Base-by-base conservation (phyloP, 208 protist species). In the Porcisia deanei region DNA sequence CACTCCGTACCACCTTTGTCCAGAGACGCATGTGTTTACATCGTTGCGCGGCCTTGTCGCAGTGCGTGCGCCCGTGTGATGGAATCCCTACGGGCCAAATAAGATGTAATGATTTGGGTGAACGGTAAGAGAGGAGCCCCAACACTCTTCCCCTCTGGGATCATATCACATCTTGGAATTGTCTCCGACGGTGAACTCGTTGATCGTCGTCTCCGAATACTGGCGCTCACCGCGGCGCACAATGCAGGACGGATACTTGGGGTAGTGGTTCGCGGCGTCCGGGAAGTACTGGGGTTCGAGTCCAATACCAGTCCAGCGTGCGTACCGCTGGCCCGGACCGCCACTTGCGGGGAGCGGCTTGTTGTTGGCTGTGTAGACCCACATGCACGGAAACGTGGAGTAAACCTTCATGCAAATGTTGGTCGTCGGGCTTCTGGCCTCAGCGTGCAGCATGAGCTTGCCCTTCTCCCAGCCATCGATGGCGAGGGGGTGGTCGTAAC, bases 301-400 rank as follows among this genome's bases (percentile, higher is more conserved):
- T 49, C 83, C 84, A 30, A 90, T 45, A 18, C 75, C 55, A 1
- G 52, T 77, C 69, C 87, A 85, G 41, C 85, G 83, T 22, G 64
- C 74, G 71, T 85, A 90, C 39, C 88, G 84, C 77, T 94, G 77
- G 1, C 88, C 88, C 18, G 64, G 74, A 7, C 70, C 76, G 37
- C 86, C 88, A 37, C 64, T 85, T 58, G 79, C 81, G 3, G 86
- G 73, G 58, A 80, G 80, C 30, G 76, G 73, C 34, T 90, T 79
- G 81, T 87, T 83, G 67, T 90, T 94, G 20, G 88, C 86, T 30
- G 90, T 86, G 85, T 94, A 94, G 55, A 94, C 90, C 82, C 86
- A 87, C 55, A 91, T 76, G 49, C 54, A 75, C 53, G 88, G 88
- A 54, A 86, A 92, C 52, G 87, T 92, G 34, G 88, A 89, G 73